phyloP scores from a whole-genome alignment of 129 eudicot genomes.

The Sambucus nigra region DNA sequence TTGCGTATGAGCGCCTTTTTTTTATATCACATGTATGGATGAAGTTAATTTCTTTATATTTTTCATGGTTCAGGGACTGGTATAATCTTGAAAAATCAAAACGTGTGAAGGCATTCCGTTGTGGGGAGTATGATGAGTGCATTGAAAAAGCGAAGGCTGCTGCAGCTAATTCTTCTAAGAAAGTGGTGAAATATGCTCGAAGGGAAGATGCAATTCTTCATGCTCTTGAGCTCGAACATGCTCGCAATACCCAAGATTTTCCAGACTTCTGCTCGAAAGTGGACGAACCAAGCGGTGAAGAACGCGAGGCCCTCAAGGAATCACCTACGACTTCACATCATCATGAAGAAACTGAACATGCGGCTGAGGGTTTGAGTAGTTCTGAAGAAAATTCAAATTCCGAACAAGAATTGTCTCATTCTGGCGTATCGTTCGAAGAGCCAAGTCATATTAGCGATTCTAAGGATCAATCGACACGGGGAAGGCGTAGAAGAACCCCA shows the following conservation, averaged over 20 bases:
- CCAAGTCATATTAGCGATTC: slow-evolving; percentile 12
- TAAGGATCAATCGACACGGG: slow-evolving; percentile 21
- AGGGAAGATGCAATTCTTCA: slow-evolving; percentile 74
- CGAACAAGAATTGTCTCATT: slow-evolving; percentile 44
- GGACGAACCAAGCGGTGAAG: slow-evolving; percentile 18
- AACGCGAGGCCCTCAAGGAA: slow-evolving; percentile 6
- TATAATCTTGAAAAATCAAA: slow-evolving; percentile 72
- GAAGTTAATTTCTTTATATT: too few relatives aligned
- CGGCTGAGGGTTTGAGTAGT: slow-evolving; percentile 31
- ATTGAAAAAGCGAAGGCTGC: slow-evolving; percentile 59
- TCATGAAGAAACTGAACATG: slow-evolving; percentile 29
- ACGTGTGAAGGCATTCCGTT: slow-evolving; percentile 78
- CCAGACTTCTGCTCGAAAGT: slow-evolving; percentile 14
- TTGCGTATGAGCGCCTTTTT: too few relatives aligned
- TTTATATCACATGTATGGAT: too few relatives aligned
- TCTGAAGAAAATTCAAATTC: slow-evolving; percentile 43
- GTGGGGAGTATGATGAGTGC: slow-evolving; percentile 72
- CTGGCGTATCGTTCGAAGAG: slow-evolving; percentile 46
- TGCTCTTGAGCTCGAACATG: slow-evolving; percentile 70
- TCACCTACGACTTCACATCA: slow-evolving; percentile 17
- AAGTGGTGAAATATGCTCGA: slow-evolving; percentile 48
- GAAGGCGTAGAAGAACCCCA: slow-evolving; percentile 26
- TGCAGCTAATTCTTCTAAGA: slow-evolving; percentile 39
- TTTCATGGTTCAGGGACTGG: slow-evolving; percentile 75
- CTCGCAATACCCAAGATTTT: slow-evolving; percentile 25